These are phyloP conservation scores for Plasmodium vivax DNA, from an alignment of 169 alveolate species.

Conservation along the genomic window DNA sequence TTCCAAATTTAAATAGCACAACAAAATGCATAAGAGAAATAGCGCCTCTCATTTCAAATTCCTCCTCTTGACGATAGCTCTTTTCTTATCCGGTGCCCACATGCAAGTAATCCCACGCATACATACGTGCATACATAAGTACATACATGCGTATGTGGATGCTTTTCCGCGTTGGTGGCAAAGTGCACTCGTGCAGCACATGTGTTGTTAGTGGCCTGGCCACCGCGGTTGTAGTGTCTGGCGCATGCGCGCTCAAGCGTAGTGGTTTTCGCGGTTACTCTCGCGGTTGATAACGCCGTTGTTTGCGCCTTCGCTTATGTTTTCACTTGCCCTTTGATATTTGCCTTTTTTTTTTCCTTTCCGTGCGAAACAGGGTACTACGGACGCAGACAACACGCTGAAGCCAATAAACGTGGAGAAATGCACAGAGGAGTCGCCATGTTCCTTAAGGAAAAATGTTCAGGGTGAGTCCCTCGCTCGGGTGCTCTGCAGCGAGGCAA, in stretches of 20 bases:
- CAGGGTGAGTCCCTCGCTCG: neutral
- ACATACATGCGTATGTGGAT: neutral
- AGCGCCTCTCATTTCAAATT: neutral
- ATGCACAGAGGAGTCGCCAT: neutral
- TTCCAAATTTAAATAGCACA: neutral
- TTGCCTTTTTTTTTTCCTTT: neutral
- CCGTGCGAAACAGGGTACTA: neutral
- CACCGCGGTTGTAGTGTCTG: neutral
- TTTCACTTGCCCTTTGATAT: neutral
- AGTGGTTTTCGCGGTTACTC: neutral
- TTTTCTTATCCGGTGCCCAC: neutral
- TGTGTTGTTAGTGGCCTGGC: neutral
- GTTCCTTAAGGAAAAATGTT: neutral
- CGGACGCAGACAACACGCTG: neutral
- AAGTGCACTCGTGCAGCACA: neutral
- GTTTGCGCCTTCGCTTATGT: neutral
- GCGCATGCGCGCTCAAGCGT: neutral
- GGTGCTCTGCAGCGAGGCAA: neutral
- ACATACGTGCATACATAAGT: neutral
- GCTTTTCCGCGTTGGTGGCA: neutral
- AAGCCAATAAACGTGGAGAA: neutral
- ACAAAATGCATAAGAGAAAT: conserved; percentile 15
- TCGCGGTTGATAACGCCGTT: neutral
- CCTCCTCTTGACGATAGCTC: conserved; percentile 13
- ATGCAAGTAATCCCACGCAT: neutral